Base-by-base conservation (phyloP, 2,329 filamentous ascomycete genomes). In the Fusarium pilosicola region DNA sequence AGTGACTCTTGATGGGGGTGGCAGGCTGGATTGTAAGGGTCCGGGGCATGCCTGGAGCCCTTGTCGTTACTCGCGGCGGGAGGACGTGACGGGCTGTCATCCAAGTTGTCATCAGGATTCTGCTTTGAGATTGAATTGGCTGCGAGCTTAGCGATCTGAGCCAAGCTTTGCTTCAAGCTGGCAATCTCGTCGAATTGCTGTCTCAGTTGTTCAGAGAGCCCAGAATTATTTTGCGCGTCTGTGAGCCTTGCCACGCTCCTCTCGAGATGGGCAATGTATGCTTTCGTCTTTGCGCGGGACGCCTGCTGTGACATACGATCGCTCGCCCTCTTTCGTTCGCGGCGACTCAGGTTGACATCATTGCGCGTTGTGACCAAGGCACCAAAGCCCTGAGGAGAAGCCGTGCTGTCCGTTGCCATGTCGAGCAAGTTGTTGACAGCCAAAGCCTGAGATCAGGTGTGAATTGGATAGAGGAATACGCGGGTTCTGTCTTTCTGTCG, bases 11-110 rank as follows among this genome's bases (percentile, higher is more conserved):
- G 28, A 49, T 30, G 46, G 5, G 46, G 28, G 15, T 49, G 15
- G 5, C 46, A 30, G 17, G 46, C 46, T 30, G 46, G 28, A n/a
- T 49, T 49, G 24, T 22, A 28, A 0, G 18, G 1, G 3, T 22
- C 24, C 2, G 13, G 44, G 8, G 3, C 1, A 6, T 17, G 26
- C 3, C 20, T 48, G 4, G 26, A 30, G 4, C 6, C 1, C 3
- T 17, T 22, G 0, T 22, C 13, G 13, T 15, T 46, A 32, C 32
- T 14, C 39, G 22, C 7, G 3, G 15, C 34, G 3, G 12, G 12
- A 1, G 18, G 24, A 10, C 44, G 45, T 11, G 45, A 48, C 13
- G 20, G 4, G 5, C 0, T 4, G 0, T 48, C 20, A 12, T 48
- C 10, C 10, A 13, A 17, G 15, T 30, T 28, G 7, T 13, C 28